Evolutionary conservation across 768 basidiomycete species (phyloP), one percentile per base, ranked within the genome.

Genomic region (Mycena leptocephala): DNA sequence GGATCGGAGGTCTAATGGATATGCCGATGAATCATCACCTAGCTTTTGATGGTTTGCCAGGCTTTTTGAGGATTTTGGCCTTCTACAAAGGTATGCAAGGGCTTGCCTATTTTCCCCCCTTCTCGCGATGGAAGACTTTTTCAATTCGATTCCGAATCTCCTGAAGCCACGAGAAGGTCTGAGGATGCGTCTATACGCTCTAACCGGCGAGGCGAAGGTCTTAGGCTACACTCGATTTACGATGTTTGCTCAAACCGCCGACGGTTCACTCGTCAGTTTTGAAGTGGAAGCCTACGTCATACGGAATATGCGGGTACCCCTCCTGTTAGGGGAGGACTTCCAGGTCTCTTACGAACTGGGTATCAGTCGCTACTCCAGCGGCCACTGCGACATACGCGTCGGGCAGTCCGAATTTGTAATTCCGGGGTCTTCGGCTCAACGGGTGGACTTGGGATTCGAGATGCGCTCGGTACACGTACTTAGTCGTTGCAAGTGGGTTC

Each of bases 261-360:
- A 66, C 8, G 79, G 78, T 2, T 35, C 37, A 10, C 66, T 59
- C 18, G 16, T 82, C 7, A 41, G 51, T 11, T 77, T 81, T 39
- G 56, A 67, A 7, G 59, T 72, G 6, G 82, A 83, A 69, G 78
- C 80, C 7, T 83, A 81, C 53, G 82, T 83, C 5, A 79, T 82
- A 0, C 69, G 77, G 11, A 77, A 70, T 5, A 84, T 84, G 83
- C 71, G 71, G 0, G 81, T 82, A 0, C 82, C 83, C 18, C 32
- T 84, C 3, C 78, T 84, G 7, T 74, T 84, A 11, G 83, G 83
- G 10, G 83, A 84, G 61, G 83, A 84, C 67, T 83, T 81, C 74
- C 80, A 81, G 26, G 41, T 55, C 2, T 55, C 59, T 7, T 82
- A 83, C 68, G 79, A 80, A 43, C 32, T 84, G 14, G 69, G 51